Conservation (phyloP, 192 early-diverging fungal species). For the Chytriomyces hyalinus region DNA sequence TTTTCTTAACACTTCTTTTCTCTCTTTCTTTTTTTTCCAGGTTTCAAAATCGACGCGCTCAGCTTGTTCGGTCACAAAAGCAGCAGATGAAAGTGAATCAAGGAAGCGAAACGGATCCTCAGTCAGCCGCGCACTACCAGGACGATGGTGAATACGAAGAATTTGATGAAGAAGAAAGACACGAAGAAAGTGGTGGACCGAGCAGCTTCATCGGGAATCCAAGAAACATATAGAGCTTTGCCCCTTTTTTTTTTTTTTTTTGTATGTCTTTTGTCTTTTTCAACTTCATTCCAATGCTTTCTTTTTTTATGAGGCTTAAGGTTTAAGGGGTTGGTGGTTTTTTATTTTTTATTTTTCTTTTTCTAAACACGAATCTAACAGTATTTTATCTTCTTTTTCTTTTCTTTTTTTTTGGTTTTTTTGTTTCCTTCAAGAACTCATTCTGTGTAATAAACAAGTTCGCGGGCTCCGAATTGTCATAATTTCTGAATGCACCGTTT, state of each 20-base stretch:
- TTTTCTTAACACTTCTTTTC: neutral
- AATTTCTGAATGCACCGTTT: too few relatives aligned
- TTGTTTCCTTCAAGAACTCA: too few relatives aligned
- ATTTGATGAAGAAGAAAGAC: neutral
- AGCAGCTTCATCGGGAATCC: neutral
- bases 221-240: neutral
- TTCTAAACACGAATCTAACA: too few relatives aligned
- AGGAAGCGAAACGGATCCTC: neutral
- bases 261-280: neutral
- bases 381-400: too few relatives aligned
- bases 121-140: neutral
- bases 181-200: neutral
- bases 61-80: slow-evolving; percentile 3
- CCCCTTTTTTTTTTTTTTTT: neutral
- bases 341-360: neutral
- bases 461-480: too few relatives aligned
- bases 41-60: slow-evolving; percentile 33
- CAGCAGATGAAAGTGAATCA: neutral
- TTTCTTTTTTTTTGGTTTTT: too few relatives aligned
- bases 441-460: too few relatives aligned
- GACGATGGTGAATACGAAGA: neutral
- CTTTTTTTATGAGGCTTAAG: too few relatives aligned
- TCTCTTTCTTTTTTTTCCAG: neutral
- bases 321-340: neutral
- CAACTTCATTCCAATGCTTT: neutral